Percentiles rank a stretch among this genome's conserved stretches.
phyloP scores from a whole-genome alignment of 192 early-diverging fungal species.

The Gamsiella multidivaricata region DNA sequence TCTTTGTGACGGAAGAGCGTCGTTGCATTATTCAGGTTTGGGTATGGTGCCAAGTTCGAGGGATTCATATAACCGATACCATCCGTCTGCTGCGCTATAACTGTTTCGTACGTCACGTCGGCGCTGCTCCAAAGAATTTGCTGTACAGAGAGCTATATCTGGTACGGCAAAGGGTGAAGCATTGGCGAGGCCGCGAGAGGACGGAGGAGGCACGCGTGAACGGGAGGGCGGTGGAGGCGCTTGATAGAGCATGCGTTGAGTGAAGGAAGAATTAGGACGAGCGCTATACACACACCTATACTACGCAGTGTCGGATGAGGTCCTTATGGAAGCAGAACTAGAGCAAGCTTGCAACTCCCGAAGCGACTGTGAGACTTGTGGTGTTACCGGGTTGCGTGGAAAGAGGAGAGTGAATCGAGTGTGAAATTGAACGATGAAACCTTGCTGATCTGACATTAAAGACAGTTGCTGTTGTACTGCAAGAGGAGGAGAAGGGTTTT shows the following conservation, averaged over 20 bases:
- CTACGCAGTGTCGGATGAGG: no score
- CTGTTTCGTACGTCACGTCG: background rate
- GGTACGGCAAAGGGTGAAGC: no score
- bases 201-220: no score
- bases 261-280: no score
- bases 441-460: background rate
- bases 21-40: background rate
- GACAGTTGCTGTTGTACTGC: background rate
- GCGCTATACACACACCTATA: no score
- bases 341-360: no score
- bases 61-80: background rate
- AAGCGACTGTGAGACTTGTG: no score
- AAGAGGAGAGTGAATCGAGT: no score
- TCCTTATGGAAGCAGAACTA: background rate
- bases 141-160: background rate
- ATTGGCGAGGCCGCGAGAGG: no score
- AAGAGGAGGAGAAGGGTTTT: background rate
- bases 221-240: no score
- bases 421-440: background rate
- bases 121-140: background rate
- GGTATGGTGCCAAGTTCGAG: constrained; percentile 6
- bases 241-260: no score
- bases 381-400: background rate
- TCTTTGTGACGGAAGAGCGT: background rate
- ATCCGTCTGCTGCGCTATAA: background rate